Conservation (phyloP, 2,329 filamentous ascomycete species). For the Triangularia verruculosa region DNA sequence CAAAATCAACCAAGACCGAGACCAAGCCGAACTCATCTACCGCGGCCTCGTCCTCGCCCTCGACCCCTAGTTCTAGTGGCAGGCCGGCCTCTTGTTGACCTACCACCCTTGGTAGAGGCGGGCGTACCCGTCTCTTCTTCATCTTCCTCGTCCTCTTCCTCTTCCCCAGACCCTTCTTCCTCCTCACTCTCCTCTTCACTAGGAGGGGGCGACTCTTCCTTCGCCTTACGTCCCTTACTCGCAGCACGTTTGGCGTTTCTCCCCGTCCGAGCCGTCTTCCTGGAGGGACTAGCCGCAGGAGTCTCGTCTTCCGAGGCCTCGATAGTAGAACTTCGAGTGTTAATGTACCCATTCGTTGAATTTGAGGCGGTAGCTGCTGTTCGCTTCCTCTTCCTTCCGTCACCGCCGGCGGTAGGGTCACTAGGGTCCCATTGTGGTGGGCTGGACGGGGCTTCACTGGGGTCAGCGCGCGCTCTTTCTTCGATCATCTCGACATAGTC, state of each 20-base stretch:
- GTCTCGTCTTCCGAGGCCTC: constrained; percentile 51
- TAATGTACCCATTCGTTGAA: constrained; percentile 32
- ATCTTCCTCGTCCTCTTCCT: constrained; percentile 33
- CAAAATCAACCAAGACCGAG: background rate
- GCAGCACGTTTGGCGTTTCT: constrained; percentile 44
- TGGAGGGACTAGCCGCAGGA: constrained; percentile 38
- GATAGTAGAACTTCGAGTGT: constrained; percentile 47
- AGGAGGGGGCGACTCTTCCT: constrained; percentile 36
- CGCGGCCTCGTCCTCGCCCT: constrained; percentile 33
- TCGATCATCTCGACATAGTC: constrained; percentile 48
- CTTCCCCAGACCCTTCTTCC: constrained; percentile 36
- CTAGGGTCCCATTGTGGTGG: constrained; percentile 42
- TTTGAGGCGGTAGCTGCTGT: constrained; percentile 32
- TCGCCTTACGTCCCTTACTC: constrained; percentile 40
- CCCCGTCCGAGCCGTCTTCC: constrained; percentile 42
- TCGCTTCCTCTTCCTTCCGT: constrained; percentile 46
- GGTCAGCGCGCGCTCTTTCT: constrained; percentile 43
- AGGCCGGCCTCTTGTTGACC: constrained; percentile 35
- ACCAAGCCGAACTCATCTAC: constrained; percentile 8
- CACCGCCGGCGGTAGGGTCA: constrained; percentile 24
- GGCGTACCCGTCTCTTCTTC: constrained; percentile 40
- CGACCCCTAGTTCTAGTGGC: constrained; percentile 28
- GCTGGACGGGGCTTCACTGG: constrained; percentile 48
- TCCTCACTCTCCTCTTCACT: constrained; percentile 34
- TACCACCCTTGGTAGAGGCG: constrained; percentile 35